Percentiles rank a stretch among this genome's conserved stretches.
Conservation (phyloP, 306 rosid species). For the Quillaja saponaria region DNA sequence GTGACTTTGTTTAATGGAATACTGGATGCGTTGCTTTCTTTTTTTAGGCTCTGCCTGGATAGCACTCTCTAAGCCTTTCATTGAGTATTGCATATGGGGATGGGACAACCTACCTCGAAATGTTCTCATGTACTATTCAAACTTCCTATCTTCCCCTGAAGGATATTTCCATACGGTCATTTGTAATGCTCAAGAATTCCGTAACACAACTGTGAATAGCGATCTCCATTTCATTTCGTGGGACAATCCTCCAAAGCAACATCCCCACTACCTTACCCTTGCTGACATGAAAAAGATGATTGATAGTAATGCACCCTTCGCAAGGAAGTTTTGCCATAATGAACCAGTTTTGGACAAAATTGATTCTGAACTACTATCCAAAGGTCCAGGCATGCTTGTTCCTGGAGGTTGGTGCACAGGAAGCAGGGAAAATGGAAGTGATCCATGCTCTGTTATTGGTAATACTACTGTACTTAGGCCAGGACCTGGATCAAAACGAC, state of each 20-base stretch:
- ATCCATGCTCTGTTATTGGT: constrained; percentile 72
- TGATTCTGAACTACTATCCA: constrained; percentile 65
- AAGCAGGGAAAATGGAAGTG: constrained; percentile 70
- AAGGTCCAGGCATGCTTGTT: constrained; percentile 68
- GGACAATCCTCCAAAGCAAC: constrained; percentile 99
- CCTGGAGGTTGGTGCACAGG: constrained; percentile 99
- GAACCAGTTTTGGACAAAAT: constrained; percentile 81
- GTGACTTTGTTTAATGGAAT: background rate
- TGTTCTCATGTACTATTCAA: constrained; percentile 89
- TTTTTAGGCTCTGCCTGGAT: constrained; percentile 95
- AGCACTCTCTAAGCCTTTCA: constrained; percentile 87
- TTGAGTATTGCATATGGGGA: constrained; percentile 97
- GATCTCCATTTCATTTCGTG: constrained; percentile 95
- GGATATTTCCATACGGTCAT: constrained; percentile 96
- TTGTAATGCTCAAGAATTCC: constrained; percentile 91
- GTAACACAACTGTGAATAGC: constrained; percentile 87
- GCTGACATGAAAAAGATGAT: constrained; percentile 70
- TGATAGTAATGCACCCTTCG: constrained; percentile 86
- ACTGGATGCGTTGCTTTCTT: constrained; percentile 15
- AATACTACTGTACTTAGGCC: constrained; percentile 69
- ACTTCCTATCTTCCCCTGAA: constrained; percentile 94
- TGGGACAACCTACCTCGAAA: constrained; percentile 98
- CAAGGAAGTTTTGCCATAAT: constrained; percentile 76
- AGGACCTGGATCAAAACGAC: constrained; percentile 70
- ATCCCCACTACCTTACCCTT: constrained; percentile 82